Conservation (phyloP, 345 rosid species). For the Eucalyptus marginata region DNA sequence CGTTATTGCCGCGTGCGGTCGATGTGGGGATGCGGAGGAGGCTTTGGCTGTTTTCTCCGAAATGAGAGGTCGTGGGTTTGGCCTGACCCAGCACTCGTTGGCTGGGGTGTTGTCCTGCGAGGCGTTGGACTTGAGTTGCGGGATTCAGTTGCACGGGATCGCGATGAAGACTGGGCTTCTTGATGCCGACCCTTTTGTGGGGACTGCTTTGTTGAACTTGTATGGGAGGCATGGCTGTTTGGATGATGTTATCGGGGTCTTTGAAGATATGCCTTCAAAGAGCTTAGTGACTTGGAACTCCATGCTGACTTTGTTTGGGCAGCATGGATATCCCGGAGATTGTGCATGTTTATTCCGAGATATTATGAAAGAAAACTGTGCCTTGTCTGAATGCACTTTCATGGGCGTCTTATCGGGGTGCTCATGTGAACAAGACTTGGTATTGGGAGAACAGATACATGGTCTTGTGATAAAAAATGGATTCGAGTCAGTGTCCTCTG, state of each 20-base stretch:
- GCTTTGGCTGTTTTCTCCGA: constrained; percentile 27
- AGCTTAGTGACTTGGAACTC: constrained; percentile 71
- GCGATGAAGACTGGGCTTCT: constrained; percentile 51
- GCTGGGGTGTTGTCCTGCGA: constrained; percentile 50
- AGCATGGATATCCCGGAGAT: constrained; percentile 29
- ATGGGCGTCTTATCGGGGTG: constrained; percentile 51
- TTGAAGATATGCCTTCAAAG: constrained; percentile 55
- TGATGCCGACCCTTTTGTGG: constrained; percentile 47
- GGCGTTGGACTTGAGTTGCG: constrained; percentile 20
- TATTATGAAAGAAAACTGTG: constrained; percentile 15
- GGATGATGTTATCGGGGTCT: constrained; percentile 31
- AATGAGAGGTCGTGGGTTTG: constrained; percentile 37
- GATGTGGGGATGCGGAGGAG: constrained; percentile 17
- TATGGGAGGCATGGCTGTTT: constrained; percentile 53
- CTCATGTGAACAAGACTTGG: constrained; percentile 26
- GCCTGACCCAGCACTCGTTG: constrained; percentile 41
- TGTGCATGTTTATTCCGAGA: constrained; percentile 37
- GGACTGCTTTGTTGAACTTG: constrained; percentile 54
- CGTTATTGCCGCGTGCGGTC: constrained; percentile 37
- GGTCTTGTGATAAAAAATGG: constrained; percentile 47
- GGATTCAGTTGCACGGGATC: constrained; percentile 54
- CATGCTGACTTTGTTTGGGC: constrained; percentile 46
- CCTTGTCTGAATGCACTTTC: constrained; percentile 46
- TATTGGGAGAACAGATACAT: constrained; percentile 46
- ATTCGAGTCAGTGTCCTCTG: constrained; percentile 11